These are phyloP conservation scores for Porphyrellus cyaneotinctus DNA, from an alignment of 768 basidiomycete species.

Conservation along the genomic window DNA sequence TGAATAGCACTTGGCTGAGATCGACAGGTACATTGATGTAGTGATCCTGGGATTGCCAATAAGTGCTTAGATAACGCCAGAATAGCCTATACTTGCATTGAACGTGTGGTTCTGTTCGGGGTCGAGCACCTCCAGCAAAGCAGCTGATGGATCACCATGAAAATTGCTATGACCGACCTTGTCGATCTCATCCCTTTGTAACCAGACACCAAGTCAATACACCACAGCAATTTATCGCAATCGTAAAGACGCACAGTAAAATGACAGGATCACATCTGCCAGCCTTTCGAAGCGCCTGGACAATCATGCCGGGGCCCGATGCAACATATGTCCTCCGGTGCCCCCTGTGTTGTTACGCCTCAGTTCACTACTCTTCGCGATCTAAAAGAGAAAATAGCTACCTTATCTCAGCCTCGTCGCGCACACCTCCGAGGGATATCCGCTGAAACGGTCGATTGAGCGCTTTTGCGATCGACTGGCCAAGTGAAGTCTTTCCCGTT, in stretches of 20 bases:
- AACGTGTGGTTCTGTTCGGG: constrained; percentile 90
- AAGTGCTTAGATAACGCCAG: neutral
- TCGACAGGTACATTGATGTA: constrained; percentile 89
- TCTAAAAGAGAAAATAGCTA: constrained; percentile 10
- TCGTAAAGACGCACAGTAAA: constrained; percentile 44
- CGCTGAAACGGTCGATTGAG: constrained; percentile 85
- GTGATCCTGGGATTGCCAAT: constrained; percentile 60
- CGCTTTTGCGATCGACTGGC: constrained; percentile 81
- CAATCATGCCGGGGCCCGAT: constrained; percentile 77
- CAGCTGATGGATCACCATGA: constrained; percentile 90
- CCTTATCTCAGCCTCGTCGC: constrained; percentile 86
- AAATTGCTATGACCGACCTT: constrained; percentile 84
- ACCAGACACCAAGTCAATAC: neutral
- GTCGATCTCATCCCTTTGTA: constrained; percentile 75
- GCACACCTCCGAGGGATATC: constrained; percentile 86
- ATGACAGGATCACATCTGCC: constrained; percentile 78
- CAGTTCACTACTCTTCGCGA: neutral
- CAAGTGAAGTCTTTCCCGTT: constrained; percentile 88
- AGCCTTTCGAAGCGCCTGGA: constrained; percentile 82
- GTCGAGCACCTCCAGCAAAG: constrained; percentile 87
- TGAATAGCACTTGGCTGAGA: constrained; percentile 83
- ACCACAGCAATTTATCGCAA: neutral
- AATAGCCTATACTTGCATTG: constrained; percentile 44
- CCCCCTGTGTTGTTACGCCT: constrained; percentile 32
- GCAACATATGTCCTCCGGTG: constrained; percentile 89